These are phyloP conservation scores for Angomonas deanei DNA, from an alignment of 208 protist genomes.

Conservation along the genomic window DNA sequence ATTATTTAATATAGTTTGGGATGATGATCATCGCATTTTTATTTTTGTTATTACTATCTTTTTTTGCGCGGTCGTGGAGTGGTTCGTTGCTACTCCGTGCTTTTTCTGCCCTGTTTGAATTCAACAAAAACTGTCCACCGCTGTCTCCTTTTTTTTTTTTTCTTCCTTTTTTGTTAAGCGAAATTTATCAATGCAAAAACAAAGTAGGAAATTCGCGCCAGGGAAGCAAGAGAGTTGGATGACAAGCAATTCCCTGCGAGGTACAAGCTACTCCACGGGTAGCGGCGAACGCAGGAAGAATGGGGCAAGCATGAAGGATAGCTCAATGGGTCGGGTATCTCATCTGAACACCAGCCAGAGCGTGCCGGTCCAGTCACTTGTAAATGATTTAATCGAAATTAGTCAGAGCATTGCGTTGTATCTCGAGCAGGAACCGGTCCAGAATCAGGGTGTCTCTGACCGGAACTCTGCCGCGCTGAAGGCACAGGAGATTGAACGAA, in stretches of 20 bases:
- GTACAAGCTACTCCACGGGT: too few relatives aligned
- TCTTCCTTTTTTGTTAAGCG: neutral
- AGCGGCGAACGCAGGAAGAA: too few relatives aligned
- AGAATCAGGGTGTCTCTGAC: conserved; percentile 5
- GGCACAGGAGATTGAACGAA: conserved; percentile 74
- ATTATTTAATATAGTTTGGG: too few relatives aligned
- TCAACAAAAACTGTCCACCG: neutral
- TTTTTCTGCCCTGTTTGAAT: too few relatives aligned
- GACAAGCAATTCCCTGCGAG: conserved; percentile 25
- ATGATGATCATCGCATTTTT: too few relatives aligned
- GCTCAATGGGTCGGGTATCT: too few relatives aligned
- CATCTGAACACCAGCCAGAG: neutral
- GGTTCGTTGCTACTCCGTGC: too few relatives aligned
- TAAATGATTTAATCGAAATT: conserved; percentile 57
- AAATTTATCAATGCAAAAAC: neutral
- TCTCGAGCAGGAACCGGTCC: conserved; percentile 25
- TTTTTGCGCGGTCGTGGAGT: too few relatives aligned
- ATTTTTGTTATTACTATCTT: too few relatives aligned
- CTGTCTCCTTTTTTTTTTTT: conserved; percentile 9
- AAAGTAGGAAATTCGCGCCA: neutral
- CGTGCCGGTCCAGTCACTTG: conserved; percentile 40
- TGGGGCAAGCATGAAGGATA: too few relatives aligned
- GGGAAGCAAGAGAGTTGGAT: too few relatives aligned
- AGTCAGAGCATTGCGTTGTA: conserved; percentile 58
- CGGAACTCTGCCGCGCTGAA: conserved; percentile 48